Evolutionary conservation across 257 asterid species (phyloP).

Genomic region (Dorcoceras hygrometricum): DNA sequence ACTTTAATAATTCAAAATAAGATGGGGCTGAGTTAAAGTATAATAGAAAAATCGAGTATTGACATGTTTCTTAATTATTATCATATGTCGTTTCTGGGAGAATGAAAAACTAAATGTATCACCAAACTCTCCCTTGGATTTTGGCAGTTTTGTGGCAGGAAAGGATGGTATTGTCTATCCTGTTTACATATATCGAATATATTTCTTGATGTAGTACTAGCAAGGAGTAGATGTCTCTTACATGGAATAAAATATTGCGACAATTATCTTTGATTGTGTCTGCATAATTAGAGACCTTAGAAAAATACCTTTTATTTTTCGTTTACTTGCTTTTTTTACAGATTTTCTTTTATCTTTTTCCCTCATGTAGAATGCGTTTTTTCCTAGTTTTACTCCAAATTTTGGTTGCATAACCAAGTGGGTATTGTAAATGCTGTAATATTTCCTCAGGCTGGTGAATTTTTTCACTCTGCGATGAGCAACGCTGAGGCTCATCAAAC

Average conservation of each 20-base stretch:
- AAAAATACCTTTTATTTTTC: slow-evolving; percentile 3
- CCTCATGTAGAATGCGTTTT: neutral
- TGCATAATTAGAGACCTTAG: slow-evolving; percentile 15
- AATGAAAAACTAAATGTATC: neutral
- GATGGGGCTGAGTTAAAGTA: too few species aligned
- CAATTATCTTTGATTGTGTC: neutral
- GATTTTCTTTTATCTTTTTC: neutral
- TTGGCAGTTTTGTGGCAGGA: neutral
- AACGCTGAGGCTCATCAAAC: slow-evolving; percentile 78
- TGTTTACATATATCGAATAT: slow-evolving; percentile 9
- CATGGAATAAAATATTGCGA: slow-evolving; percentile 6
- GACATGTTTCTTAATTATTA: too few species aligned
- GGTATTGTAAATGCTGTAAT: slow-evolving; percentile 13
- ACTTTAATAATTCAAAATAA: too few species aligned
- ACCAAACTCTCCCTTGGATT: slow-evolving; percentile 13
- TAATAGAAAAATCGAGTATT: too few species aligned
- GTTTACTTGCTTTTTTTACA: neutral
- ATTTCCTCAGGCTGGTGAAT: slow-evolving; percentile 70
- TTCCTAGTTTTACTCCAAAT: neutral
- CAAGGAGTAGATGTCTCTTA: neutral
- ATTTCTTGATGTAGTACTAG: slow-evolving; percentile 19
- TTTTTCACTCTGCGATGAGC: slow-evolving; percentile 76
- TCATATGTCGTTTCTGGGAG: too few species aligned
- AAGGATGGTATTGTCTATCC: neutral
- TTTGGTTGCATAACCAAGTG: slow-evolving; percentile 18